These are phyloP conservation scores for Apostasia shenzhenica DNA, from an alignment of 106 monocot species.

Conservation along the genomic window DNA sequence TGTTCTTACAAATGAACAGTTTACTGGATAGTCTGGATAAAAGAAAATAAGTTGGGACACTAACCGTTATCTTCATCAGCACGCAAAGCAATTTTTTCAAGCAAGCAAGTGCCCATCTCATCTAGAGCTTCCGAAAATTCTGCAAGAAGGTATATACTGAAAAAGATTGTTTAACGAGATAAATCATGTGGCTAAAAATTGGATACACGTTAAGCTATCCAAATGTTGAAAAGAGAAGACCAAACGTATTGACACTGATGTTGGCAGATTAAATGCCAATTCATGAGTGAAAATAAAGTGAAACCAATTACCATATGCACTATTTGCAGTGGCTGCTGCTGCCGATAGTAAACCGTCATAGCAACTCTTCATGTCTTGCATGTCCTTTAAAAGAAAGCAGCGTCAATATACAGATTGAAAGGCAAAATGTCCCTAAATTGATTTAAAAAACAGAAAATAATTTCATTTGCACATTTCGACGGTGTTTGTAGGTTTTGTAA, in stretches of 20 bases:
- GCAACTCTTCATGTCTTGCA: slow-evolving; percentile 76
- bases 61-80: slow-evolving; percentile 89
- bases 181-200: neutral
- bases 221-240: too few relatives aligned
- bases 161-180: neutral
- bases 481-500: neutral
- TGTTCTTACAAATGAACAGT: too few relatives aligned
- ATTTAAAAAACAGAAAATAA: neutral
- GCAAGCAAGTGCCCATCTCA: slow-evolving; percentile 81
- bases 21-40: neutral
- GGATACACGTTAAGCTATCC: too few relatives aligned
- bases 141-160: slow-evolving; percentile 21
- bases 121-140: slow-evolving; percentile 79
- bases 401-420: neutral
- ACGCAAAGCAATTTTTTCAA: slow-evolving; percentile 80
- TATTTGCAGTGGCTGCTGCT: slow-evolving; percentile 83
- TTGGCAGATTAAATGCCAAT: neutral
- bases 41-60: slow-evolving; percentile 11
- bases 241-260: neutral
- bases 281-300: slow-evolving; percentile 1
- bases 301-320: slow-evolving; percentile 58
- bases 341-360: slow-evolving; percentile 84
- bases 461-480: neutral
- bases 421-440: neutral
- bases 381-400: slow-evolving; percentile 39